Evolutionary conservation across 179 eudicot genomes (phyloP), one percentile per base, ranked within the genome.

Genomic region (Nepenthes alata): DNA sequence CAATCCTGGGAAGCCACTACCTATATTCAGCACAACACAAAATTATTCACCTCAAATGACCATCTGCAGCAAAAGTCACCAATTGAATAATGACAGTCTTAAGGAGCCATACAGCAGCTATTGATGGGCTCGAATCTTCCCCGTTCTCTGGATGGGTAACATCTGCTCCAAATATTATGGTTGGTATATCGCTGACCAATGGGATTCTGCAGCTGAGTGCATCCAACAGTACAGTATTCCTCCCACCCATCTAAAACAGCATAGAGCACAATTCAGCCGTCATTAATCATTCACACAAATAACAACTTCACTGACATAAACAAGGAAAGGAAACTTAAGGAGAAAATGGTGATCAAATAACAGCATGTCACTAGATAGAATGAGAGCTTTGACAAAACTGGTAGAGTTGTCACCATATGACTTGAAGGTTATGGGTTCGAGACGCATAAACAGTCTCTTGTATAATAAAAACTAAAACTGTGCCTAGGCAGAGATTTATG

Each of bases 151-250:
- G 84, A 67, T 82, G 87, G 53, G 87, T 82, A 1, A 82, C 87
- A 77, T 82, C 87, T 47, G 87, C 87, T 35, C 87, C 87, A 66
- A 82, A 82, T 45, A 82, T 80, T 47, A 82, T 82, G 7, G 84
- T 82, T 14, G 87, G 84, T n/a, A 70, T 71, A 58, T 80, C 84
- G 59, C 84, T 78, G 0, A 82, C 87, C 11, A 82, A 50, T 25
- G 87, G 87, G 16, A 82, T 78, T 61, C 71, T 71, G 73, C 84
- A 72, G 35, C 65, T 65, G 4, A 82, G 47, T 2, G 87, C 87
- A 36, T 82, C 84, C 41, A 73, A 38, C 7, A 82, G 68, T 34
- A 80, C 87, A 47, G 77, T 82, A 62, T 82, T 82, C 60, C 87
- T 71, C 51, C 87, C 87, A 48, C 84, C 87, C 75, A 78, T 67